Evolutionary conservation across 176 grass and related monocot species (phyloP).

Genomic region (Ensete glaucum): DNA sequence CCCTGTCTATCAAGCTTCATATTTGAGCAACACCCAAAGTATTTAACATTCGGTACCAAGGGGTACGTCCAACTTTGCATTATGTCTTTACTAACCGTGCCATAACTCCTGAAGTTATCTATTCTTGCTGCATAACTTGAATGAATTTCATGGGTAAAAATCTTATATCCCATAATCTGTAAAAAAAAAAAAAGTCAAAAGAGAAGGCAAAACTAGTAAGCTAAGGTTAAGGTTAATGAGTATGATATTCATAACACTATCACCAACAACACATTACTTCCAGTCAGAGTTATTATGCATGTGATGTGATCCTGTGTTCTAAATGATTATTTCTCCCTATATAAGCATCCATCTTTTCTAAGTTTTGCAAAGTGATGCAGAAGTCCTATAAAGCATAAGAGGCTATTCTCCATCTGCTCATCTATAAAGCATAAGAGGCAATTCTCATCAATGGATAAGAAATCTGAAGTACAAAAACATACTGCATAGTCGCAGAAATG

Average conservation of each 20-base stretch:
- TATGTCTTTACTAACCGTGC: constrained; percentile 86
- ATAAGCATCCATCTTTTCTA: too few species aligned
- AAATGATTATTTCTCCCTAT: too few species aligned
- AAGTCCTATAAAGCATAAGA: too few species aligned
- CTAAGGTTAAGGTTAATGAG: neutral
- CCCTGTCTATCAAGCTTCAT: constrained; percentile 63
- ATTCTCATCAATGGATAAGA: neutral
- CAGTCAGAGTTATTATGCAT: too few species aligned
- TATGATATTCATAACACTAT: neutral
- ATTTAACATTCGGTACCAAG: constrained; percentile 75
- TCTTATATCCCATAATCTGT: constrained; percentile 97
- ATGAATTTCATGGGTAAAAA: constrained; percentile 87
- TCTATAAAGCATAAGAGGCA: neutral
- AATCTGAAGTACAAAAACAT: too few species aligned
- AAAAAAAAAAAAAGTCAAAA: constrained; percentile 17
- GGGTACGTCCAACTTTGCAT: constrained; percentile 89
- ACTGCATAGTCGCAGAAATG: too few species aligned
- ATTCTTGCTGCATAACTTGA: constrained; percentile 82
- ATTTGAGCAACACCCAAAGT: constrained; percentile 28
- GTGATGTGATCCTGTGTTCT: too few species aligned
- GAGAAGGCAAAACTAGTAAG: neutral
- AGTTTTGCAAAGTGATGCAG: too few species aligned
- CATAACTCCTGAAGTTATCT: constrained; percentile 92
- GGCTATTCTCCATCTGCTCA: too few species aligned
- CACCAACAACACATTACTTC: neutral